phyloP scores from a whole-genome alignment of 2,329 filamentous ascomycete species.

The Aureobasidium sp. region DNA sequence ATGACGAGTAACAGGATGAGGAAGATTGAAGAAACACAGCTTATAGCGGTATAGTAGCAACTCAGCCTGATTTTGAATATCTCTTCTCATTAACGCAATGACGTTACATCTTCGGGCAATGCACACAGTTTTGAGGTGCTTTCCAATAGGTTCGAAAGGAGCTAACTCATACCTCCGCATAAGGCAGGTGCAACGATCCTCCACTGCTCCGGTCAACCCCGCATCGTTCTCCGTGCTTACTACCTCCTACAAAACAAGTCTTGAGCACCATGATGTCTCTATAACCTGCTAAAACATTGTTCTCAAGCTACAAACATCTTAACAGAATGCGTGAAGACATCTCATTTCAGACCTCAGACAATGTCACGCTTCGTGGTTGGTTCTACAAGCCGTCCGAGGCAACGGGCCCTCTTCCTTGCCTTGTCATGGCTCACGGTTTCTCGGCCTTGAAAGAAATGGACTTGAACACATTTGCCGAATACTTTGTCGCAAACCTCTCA shows the following conservation, averaged over 20 bases:
- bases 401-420: neutral
- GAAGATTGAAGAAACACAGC: neutral
- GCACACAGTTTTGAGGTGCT: too few species aligned
- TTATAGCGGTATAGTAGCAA: neutral
- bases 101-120: too few species aligned
- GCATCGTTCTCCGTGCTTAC: neutral
- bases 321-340: slow-evolving; percentile 4
- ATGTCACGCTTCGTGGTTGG: slow-evolving; percentile 13
- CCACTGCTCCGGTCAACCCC: neutral
- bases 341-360: slow-evolving; percentile 11
- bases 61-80: too few species aligned
- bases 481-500: neutral
- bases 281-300: neutral
- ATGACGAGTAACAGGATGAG: slow-evolving; percentile 24
- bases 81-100: too few species aligned
- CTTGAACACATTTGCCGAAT: neutral
- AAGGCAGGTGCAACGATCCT: neutral
- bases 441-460: slow-evolving; percentile 10
- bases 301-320: neutral
- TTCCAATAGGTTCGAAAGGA: too few species aligned
- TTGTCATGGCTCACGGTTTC: slow-evolving; percentile 9
- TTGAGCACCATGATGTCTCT: neutral
- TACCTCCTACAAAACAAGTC: neutral
- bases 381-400: slow-evolving; percentile 2
- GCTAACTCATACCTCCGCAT: too few species aligned